These are phyloP conservation scores for Magnolia sinica DNA, from an alignment of 164 flowering plant genomes.

Conservation along the genomic window DNA sequence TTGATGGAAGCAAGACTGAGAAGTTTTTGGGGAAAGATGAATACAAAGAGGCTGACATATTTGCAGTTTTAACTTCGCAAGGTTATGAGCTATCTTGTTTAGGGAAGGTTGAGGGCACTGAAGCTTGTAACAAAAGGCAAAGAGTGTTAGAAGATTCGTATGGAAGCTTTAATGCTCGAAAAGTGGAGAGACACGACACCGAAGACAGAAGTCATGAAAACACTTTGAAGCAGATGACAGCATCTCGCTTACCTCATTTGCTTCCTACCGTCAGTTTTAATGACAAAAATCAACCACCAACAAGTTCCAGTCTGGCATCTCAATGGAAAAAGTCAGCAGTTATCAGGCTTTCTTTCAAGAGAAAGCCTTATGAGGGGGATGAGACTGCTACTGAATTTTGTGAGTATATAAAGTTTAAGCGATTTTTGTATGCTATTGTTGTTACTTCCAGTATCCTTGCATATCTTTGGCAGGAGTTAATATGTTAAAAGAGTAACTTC, in stretches of 20 bases:
- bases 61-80: slow-evolving; percentile 24
- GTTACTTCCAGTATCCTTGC: neutral
- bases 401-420: slow-evolving; percentile 28
- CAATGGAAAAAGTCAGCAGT: slow-evolving; percentile 61
- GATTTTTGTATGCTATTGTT: neutral
- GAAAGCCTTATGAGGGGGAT: slow-evolving; percentile 71
- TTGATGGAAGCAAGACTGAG: slow-evolving; percentile 57
- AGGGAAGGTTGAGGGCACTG: slow-evolving; percentile 35
- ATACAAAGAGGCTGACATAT: slow-evolving; percentile 30
- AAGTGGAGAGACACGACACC: slow-evolving; percentile 41
- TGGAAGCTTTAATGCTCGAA: slow-evolving; percentile 60
- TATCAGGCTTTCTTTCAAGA: slow-evolving; percentile 73
- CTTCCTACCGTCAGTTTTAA: slow-evolving; percentile 65
- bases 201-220: slow-evolving; percentile 44
- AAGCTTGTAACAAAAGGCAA: slow-evolving; percentile 37
- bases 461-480: neutral
- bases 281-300: slow-evolving; percentile 43
- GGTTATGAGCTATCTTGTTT: slow-evolving; percentile 43
- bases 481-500: neutral
- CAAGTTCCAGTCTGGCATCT: slow-evolving; percentile 28
- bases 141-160: slow-evolving; percentile 39
- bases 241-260: slow-evolving; percentile 37
- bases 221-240: slow-evolving; percentile 23
- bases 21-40: slow-evolving; percentile 31
- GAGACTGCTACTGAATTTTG: slow-evolving; percentile 45